phyloP scores from a whole-genome alignment of 345 rosid species.

The Raphanus sativus region DNA sequence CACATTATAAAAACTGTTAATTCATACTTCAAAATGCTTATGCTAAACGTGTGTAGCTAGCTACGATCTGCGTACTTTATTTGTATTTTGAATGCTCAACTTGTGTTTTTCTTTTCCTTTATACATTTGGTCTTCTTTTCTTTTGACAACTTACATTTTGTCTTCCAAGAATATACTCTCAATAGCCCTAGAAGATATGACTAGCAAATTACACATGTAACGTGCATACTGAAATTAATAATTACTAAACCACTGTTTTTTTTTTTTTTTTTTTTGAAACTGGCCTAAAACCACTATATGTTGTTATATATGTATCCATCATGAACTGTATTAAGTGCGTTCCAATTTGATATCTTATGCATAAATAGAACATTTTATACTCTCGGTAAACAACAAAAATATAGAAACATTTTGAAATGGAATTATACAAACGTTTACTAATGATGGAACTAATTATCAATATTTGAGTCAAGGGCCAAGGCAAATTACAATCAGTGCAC shows the following conservation, averaged over 20 bases:
- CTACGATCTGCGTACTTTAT: not conserved
- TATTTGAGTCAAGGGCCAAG: not conserved
- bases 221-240: not conserved
- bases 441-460: not conserved
- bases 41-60: constrained; percentile 29
- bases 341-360: too few species aligned
- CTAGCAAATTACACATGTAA: not conserved
- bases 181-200: not conserved
- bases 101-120: not conserved
- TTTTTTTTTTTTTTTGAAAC: too few species aligned
- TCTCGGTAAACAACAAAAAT: too few species aligned
- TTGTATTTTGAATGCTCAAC: constrained; percentile 4
- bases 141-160: too few species aligned
- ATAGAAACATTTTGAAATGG: not conserved
- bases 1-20: not conserved
- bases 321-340: too few species aligned
- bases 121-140: not conserved
- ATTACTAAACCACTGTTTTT: too few species aligned
- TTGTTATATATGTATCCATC: too few species aligned
- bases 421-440: not conserved
- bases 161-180: not conserved
- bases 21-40: not conserved
- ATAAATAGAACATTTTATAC: too few species aligned
- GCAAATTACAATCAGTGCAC: not conserved
- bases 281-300: too few species aligned